These are phyloP conservation scores for Myxozyma vanderwaltii DNA, from an alignment of 805 yeast genomes.

Conservation along the genomic window DNA sequence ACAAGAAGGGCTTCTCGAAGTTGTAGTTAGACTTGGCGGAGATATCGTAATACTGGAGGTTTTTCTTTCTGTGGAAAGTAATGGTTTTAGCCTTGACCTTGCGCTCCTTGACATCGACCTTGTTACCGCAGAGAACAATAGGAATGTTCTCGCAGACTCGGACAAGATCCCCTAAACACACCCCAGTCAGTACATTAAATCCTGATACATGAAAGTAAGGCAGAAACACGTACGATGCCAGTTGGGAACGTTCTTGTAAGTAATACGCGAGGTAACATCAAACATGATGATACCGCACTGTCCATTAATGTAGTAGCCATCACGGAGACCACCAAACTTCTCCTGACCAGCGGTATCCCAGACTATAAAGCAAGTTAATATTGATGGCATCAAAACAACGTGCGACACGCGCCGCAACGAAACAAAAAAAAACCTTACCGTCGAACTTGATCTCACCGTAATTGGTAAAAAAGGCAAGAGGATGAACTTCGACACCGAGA, in stretches of 20 bases:
- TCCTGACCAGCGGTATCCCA: constrained; percentile 99
- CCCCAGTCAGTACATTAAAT: background rate
- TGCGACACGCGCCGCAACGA: background rate
- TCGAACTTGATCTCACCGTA: constrained; percentile 98
- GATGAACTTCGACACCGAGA: constrained; percentile 99
- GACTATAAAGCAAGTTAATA: constrained; percentile 47
- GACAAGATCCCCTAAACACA: constrained; percentile 64
- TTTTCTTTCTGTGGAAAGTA: constrained; percentile 99
- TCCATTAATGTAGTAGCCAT: constrained; percentile 99
- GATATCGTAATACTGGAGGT: constrained; percentile 98
- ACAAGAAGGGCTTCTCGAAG: constrained; percentile 99
- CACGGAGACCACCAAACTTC: constrained; percentile 99
- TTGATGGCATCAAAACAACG: background rate
- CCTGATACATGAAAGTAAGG: background rate
- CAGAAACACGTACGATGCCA: constrained; percentile 76
- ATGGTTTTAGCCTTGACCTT: constrained; percentile 99
- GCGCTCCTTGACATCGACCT: constrained; percentile 99
- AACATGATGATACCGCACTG: constrained; percentile 99
- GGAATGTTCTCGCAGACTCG: constrained; percentile 99
- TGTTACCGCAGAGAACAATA: constrained; percentile 98
- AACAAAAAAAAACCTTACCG: constrained; percentile 18
- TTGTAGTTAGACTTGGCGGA: constrained; percentile 99
- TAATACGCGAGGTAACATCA: constrained; percentile 98
- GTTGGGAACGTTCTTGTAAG: constrained; percentile 99
- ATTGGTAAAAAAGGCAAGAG: constrained; percentile 96